Conservation (phyloP, 2,329 filamentous ascomycete species). For the Rhynchosporium secalis region DNA sequence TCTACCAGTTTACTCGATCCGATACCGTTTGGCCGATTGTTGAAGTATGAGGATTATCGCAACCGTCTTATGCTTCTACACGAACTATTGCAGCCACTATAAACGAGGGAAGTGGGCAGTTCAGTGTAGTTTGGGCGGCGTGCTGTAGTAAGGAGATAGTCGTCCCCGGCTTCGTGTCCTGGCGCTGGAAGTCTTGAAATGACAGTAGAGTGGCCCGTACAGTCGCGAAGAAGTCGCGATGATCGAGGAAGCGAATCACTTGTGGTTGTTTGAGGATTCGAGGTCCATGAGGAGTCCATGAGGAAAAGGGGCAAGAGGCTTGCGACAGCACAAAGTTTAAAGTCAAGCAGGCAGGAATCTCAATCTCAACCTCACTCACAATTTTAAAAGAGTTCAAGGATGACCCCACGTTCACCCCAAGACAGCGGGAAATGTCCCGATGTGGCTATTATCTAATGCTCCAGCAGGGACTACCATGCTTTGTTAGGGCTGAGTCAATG, state of each 20-base stretch:
- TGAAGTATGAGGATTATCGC: slow-evolving; percentile 2
- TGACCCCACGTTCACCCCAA: too few relatives aligned
- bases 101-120: slow-evolving; percentile 1
- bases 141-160: background rate
- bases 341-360: too few relatives aligned
- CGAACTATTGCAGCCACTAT: background rate
- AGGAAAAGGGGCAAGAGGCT: background rate
- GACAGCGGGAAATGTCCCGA: too few relatives aligned
- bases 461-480: too few relatives aligned
- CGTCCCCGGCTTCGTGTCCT: slow-evolving; percentile 6
- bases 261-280: slow-evolving; percentile 1
- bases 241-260: slow-evolving; percentile 12
- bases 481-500: too few relatives aligned
- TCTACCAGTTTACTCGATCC: background rate
- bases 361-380: too few relatives aligned
- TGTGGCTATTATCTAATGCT: too few relatives aligned
- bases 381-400: too few relatives aligned
- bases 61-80: slow-evolving; percentile 8
- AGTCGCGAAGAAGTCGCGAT: background rate
- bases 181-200: background rate
- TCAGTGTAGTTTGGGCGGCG: too few relatives aligned
- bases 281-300: slow-evolving; percentile 3
- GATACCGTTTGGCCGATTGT: background rate
- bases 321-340: too few relatives aligned
- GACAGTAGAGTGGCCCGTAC: slow-evolving; percentile 7